Evolutionary conservation across 352 stramenopile genomes (phyloP).

Genomic region (Globisporangium perplexum): DNA sequence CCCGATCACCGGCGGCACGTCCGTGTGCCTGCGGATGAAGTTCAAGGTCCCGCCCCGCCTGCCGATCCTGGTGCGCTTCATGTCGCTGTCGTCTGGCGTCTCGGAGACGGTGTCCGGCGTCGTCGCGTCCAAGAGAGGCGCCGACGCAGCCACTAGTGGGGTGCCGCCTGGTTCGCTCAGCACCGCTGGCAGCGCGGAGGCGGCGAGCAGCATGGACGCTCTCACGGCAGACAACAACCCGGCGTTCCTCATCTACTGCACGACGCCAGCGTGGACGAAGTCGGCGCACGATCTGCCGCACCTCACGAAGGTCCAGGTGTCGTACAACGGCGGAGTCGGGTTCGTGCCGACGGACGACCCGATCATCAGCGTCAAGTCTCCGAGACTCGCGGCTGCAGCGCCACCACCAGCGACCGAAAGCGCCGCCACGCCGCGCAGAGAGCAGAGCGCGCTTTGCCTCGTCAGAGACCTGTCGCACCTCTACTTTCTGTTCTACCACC

Average conservation of each 20-base stretch:
- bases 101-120: slow-evolving; percentile 17
- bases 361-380: slow-evolving; percentile 4
- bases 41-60: slow-evolving; percentile 48
- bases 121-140: background rate
- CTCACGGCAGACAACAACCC: slow-evolving; percentile 17
- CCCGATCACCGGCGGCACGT: slow-evolving; percentile 46
- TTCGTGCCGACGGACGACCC: slow-evolving; percentile 32
- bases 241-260: slow-evolving; percentile 39
- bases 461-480: slow-evolving; percentile 60
- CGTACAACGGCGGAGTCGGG: slow-evolving; percentile 51
- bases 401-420: background rate
- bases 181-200: background rate
- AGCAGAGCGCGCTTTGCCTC: slow-evolving; percentile 15
- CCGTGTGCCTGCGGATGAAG: slow-evolving; percentile 61
- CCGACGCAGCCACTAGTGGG: background rate
- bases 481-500: slow-evolving; percentile 72
- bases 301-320: slow-evolving; percentile 70
- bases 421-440: background rate
- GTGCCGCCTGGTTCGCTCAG: background rate
- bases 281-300: slow-evolving; percentile 21
- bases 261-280: slow-evolving; percentile 37
- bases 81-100: slow-evolving; percentile 22
- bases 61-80: slow-evolving; percentile 49
- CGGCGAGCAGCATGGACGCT: background rate
- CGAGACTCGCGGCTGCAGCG: background rate